Evolutionary conservation across 768 basidiomycete genomes (phyloP).

Genomic region (Lactarius psammicola): DNA sequence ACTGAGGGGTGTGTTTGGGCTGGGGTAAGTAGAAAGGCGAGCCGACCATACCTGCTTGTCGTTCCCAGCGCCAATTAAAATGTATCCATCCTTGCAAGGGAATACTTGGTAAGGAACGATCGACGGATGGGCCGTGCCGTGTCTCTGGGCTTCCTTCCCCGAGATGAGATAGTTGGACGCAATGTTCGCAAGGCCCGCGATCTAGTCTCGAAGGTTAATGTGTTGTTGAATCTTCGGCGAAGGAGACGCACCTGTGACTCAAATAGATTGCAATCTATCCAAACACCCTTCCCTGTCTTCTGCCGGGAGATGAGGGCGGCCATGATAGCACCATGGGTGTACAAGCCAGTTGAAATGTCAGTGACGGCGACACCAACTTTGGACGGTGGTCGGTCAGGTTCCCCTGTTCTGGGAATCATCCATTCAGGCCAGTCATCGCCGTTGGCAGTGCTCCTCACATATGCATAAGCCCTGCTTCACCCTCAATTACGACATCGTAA

Average conservation of each 20-base stretch:
- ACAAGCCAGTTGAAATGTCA: conserved; percentile 84
- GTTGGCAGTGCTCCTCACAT: conserved; percentile 52
- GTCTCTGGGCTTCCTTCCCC: conserved; percentile 74
- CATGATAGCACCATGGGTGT: conserved; percentile 90
- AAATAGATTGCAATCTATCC: conserved; percentile 92
- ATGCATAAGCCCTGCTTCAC: conserved; percentile 91
- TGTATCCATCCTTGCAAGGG: conserved; percentile 78
- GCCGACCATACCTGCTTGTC: conserved; percentile 64
- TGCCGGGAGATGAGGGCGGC: conserved; percentile 81
- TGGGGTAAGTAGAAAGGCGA: not conserved
- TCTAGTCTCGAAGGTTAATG: conserved; percentile 42
- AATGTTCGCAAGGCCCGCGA: conserved; percentile 89
- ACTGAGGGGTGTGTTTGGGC: not conserved
- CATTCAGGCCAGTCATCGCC: conserved; percentile 21
- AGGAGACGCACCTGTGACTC: conserved; percentile 69
- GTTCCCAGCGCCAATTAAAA: conserved; percentile 95
- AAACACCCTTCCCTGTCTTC: conserved; percentile 82
- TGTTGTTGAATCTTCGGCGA: not conserved
- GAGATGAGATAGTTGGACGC: conserved; percentile 91
- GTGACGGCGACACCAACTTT: conserved; percentile 97
- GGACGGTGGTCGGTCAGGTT: conserved; percentile 77
- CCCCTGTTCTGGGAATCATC: conserved; percentile 67
- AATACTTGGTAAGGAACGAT: conserved; percentile 94
- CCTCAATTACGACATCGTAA: conserved; percentile 67
- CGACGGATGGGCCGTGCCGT: conserved; percentile 93